Evolutionary conservation across 768 basidiomycete species (phyloP).

Genomic region (Ramaria sp.): DNA sequence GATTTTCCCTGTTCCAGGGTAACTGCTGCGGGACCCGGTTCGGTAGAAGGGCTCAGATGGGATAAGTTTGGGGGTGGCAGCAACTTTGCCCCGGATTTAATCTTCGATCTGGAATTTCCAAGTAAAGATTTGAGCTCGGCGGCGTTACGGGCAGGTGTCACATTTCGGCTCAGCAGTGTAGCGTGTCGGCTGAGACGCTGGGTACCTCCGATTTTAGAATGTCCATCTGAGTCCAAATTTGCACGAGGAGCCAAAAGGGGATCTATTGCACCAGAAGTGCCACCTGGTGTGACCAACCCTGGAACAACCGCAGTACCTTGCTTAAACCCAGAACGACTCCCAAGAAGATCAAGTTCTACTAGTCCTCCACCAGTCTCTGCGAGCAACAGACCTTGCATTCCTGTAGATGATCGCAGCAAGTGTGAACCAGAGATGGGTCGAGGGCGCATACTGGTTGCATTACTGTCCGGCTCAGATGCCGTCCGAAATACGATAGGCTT

Average conservation of each 20-base stretch:
- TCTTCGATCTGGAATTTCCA: conserved; percentile 45
- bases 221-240: not conserved
- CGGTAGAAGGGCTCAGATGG: not conserved
- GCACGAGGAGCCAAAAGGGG: conserved; percentile 10
- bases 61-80: conserved; percentile 17
- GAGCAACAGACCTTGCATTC: conserved; percentile 35
- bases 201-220: conserved; percentile 10
- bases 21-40: conserved; percentile 20
- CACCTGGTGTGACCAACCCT: conserved; percentile 22
- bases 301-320: conserved; percentile 30
- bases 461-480: not conserved
- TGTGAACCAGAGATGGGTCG: not conserved
- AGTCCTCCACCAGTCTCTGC: conserved; percentile 38
- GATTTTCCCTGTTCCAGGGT: conserved; percentile 62
- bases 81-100: conserved; percentile 43
- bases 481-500: too few relatives aligned
- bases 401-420: conserved; percentile 15
- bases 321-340: conserved; percentile 26
- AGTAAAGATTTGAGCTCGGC: conserved; percentile 52
- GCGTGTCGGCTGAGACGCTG: conserved; percentile 29
- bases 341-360: conserved; percentile 31
- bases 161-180: conserved; percentile 44
- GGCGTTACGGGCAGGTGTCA: conserved; percentile 35
- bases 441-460: not conserved
- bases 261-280: conserved; percentile 10